These are phyloP conservation scores for Auriscalpium vulgare DNA, from an alignment of 768 basidiomycete species.

Conservation along the genomic window DNA sequence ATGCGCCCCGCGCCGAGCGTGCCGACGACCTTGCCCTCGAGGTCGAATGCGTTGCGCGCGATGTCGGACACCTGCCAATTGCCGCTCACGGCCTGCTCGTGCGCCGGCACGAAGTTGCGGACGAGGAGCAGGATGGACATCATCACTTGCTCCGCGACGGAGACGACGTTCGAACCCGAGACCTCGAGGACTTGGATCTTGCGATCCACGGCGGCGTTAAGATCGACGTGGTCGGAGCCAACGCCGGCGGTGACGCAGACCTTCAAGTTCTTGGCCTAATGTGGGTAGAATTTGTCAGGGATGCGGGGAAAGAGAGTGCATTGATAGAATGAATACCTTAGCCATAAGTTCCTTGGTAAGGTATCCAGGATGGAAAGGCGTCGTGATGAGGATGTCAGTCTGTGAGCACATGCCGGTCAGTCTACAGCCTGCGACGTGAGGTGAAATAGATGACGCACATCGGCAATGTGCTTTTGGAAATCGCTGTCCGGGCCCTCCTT, in stretches of 20 bases:
- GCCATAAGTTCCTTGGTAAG: conserved; percentile 19
- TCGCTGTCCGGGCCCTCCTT: conserved; percentile 31
- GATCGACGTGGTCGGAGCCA: conserved; percentile 33
- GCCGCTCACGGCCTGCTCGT: no score
- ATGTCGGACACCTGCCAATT: no score
- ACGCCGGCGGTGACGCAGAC: conserved; percentile 83
- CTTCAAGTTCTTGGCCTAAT: conserved; percentile 77
- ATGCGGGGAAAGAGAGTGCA: not conserved
- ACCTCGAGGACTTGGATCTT: no score
- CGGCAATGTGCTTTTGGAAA: conserved; percentile 29
- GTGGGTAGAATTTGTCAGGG: not conserved
- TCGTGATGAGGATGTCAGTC: conserved; percentile 17
- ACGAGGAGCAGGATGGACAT: conserved; percentile 34
- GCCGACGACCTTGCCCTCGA: no score
- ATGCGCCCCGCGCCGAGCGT: no score
- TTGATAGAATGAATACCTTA: conserved; percentile 4
- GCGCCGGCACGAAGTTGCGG: no score
- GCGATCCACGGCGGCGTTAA: no score
- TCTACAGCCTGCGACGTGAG: not conserved
- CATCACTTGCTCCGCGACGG: no score
- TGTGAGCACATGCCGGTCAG: not conserved
- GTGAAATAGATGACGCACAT: conserved; percentile 17
- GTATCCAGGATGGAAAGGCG: conserved; percentile 24
- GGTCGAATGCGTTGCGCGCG: no score
- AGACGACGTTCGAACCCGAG: no score